phyloP scores from a whole-genome alignment of 2,329 filamentous ascomycete species.

The Samsoniella hepiali region DNA sequence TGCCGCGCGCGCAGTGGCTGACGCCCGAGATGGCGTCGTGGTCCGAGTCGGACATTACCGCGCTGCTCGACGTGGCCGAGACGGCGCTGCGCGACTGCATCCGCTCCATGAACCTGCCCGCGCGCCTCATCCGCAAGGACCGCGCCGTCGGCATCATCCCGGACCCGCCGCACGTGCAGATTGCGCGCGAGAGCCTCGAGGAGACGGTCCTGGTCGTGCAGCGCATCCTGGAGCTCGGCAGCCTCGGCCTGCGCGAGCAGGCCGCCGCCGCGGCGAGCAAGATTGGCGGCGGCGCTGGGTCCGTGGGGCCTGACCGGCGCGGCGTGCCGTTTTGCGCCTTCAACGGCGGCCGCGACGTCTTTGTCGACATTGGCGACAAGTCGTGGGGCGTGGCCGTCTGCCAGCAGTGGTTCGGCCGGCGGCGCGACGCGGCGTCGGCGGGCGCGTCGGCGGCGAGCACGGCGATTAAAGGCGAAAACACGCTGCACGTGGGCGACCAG shows the following conservation, averaged over 20 bases:
- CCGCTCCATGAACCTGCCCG: constrained; percentile 73
- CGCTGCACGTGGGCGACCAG: constrained; percentile 93
- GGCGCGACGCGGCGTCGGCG: background rate
- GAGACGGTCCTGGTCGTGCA: constrained; percentile 95
- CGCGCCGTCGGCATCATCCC: constrained; percentile 78
- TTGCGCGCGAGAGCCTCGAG: constrained; percentile 85
- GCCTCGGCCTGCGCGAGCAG: constrained; percentile 40
- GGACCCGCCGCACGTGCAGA: constrained; percentile 58
- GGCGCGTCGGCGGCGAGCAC: constrained; percentile 25
- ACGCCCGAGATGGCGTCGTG: constrained; percentile 75
- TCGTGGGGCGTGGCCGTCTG: constrained; percentile 92
- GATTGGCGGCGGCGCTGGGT: constrained; percentile 15
- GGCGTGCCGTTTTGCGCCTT: constrained; percentile 90
- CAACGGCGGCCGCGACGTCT: constrained; percentile 96
- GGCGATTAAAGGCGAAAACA: constrained; percentile 67
- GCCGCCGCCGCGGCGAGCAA: constrained; percentile 25
- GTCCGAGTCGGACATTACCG: constrained; percentile 71
- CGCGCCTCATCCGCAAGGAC: constrained; percentile 80
- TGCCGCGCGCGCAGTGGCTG: constrained; percentile 66
- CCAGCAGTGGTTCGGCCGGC: constrained; percentile 78
- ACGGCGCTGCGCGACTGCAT: constrained; percentile 79
- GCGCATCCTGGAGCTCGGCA: constrained; percentile 82
- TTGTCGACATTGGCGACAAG: constrained; percentile 98
- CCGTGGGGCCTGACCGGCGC: background rate
- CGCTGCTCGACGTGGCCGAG: constrained; percentile 87